Evolutionary conservation across 176 grass and related monocot genomes (phyloP), one percentile per base, ranked within the genome.

Genomic region (Pontederia paniculata): DNA sequence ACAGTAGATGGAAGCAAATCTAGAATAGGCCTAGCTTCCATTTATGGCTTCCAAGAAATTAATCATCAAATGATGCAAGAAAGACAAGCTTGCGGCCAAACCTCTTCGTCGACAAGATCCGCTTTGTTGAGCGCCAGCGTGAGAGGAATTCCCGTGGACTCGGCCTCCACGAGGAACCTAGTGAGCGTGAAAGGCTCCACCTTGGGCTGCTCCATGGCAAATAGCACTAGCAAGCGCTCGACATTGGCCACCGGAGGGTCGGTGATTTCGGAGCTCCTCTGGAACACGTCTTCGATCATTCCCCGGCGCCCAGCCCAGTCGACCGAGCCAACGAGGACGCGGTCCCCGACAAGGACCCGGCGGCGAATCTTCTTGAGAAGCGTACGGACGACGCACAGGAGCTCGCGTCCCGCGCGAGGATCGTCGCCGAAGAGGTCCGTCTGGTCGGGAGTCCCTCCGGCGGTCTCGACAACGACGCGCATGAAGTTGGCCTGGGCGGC

Each of bases 401-500:
- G 83, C 78, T 97, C 86, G 28, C 55, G 43, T 4, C 86, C 86
- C 4, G 55, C 25, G 65, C 76, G 75, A 13, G 45, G 70, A 13
- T 86, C 85, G 10, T 1, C 17, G n/a, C 57, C 9, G 62, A 57
- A 9, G n/a, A 61, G 15, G n/a, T 53, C 48, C 19, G 48, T 28
- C 4, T 42, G 58, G 19, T 70, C 52, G n/a, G 65, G 53, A 3
- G 73, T 62, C 6, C 62, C 76, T 0, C 77, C 68, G 1, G 77
- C 17, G 55, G 79, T 60, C 55, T 77, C 83, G 11, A 97, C 91
- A 54, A 90, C 81, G 62, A 97, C 91, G 64, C 77, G 82, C 91
- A 97, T 90, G 83, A 84, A 97, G 65, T 97, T 97, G 25, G 86
- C 86, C 79, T 97, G 91, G 18, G 91, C 74, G 8, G 86, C 75